Evolutionary conservation across 306 rosid species (phyloP), one percentile per base, ranked within the genome.

Genomic region (Lablab purpureus): DNA sequence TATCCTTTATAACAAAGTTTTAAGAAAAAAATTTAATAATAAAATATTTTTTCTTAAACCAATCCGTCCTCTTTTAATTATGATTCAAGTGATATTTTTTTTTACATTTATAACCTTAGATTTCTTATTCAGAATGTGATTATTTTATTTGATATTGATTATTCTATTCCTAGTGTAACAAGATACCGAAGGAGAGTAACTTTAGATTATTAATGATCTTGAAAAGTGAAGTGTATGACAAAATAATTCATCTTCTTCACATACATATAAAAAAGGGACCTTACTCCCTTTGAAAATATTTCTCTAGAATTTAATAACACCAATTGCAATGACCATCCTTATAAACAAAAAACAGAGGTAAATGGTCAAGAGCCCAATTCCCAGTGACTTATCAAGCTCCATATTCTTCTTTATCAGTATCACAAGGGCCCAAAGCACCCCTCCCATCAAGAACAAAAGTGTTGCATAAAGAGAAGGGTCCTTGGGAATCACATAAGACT

Each of bases 381-480:
- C 81, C 63, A 77, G 54, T 7, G 40, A 67, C 58, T 54, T 77
- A 41, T 67, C 68, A 77, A 77, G 75, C 47, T 17, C 67, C 81
- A 77, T 77, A 25, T 77, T 37, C 47, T 77, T 77, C 49, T 67
- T 77, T n/a, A 10, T 21, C 58, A 77, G 40, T 7, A 77, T 60
- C 25, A 67, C 67, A n/a, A 77, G 75, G 50, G 68, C 73, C 81
- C 81, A 77, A 67, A 77, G 47, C 23, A 77, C 67, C 49, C 81
- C 81, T 37, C 32, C 74, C 74, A 77, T 77, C 65, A 77, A 51
- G 60, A 77, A 77, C 34, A 77, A 22, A 40, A 77, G 40, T 40
- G 75, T 77, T 10, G 68, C 67, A 23, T 54, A 67, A 10, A 77
- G 75, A n/a, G 75, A 77, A 67, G n/a, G 17, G 63, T 77, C 81